These are phyloP conservation scores for Cystofilobasidium bisporidii DNA, from an alignment of 768 basidiomycete genomes.

Conservation along the genomic window DNA sequence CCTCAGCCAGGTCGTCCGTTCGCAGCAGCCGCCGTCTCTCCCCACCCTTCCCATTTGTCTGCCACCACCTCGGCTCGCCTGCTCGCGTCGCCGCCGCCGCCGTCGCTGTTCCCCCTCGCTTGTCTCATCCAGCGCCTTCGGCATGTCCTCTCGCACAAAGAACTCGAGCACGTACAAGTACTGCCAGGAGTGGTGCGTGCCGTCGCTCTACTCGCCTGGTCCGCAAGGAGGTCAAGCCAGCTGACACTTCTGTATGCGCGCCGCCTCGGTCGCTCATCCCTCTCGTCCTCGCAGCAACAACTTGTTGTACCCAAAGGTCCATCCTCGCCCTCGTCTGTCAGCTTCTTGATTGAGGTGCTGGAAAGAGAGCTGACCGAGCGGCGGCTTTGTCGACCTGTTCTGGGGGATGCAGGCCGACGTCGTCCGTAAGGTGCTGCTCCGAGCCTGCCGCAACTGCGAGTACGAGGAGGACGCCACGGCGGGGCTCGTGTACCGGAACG, in stretches of 20 bases:
- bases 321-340: no score
- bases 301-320: conserved; percentile 27
- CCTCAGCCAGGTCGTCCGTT: no score
- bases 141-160: background rate
- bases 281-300: conserved; percentile 20
- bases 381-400: no score
- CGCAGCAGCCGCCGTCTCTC: no score
- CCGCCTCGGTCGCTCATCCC: background rate
- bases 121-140: background rate
- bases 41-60: background rate
- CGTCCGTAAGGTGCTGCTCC: conserved; percentile 20
- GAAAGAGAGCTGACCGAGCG: no score
- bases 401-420: conserved; percentile 29
- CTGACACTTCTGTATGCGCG: no score
- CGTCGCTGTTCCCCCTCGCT: background rate
- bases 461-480: conserved; percentile 27
- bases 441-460: conserved; percentile 27
- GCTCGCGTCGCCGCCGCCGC: background rate
- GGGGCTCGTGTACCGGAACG: conserved; percentile 26
- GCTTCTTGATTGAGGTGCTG: no score
- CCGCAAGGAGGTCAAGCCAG: no score
- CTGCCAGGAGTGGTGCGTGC: conserved; percentile 26
- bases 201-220: no score
- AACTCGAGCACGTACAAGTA: conserved; percentile 28
- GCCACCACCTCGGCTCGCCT: background rate